phyloP scores from a whole-genome alignment of 2,329 filamentous ascomycete genomes.

The Xylariaceae sp. region DNA sequence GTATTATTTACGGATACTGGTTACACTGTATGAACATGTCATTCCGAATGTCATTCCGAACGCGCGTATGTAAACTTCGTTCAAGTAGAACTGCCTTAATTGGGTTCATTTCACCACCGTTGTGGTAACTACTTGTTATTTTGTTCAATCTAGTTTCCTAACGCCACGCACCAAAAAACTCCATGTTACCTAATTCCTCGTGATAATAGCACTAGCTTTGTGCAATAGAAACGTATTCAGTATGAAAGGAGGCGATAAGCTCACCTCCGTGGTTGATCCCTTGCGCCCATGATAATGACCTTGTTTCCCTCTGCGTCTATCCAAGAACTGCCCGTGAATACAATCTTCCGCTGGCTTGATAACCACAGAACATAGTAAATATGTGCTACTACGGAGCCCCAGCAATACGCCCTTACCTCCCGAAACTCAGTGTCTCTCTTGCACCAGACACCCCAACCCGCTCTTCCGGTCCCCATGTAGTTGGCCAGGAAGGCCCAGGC shows the following conservation, averaged over 20 bases:
- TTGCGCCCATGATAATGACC: conserved; percentile 52
- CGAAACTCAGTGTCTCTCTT: conserved; percentile 50
- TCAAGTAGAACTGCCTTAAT: neutral
- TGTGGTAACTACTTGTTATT: neutral
- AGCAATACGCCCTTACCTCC: conserved; percentile 74
- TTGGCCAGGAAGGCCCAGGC: conserved; percentile 69
- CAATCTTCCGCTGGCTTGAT: conserved; percentile 68
- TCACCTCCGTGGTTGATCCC: conserved; percentile 20
- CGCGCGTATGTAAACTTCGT: neutral
- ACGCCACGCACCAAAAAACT: neutral
- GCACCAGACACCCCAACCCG: conserved; percentile 73
- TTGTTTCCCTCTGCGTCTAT: conserved; percentile 64
- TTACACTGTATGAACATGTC: conserved; percentile 10
- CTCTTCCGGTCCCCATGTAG: conserved; percentile 62
- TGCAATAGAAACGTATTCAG: neutral
- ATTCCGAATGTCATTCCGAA: neutral
- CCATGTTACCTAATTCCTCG: neutral
- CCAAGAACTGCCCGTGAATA: conserved; percentile 67
- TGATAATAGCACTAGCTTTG: neutral
- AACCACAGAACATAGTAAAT: conserved; percentile 78
- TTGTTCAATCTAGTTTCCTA: neutral
- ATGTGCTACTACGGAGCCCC: conserved; percentile 75
- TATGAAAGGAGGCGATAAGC: neutral
- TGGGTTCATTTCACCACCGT: neutral
- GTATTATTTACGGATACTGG: conserved; percentile 1